Percentiles rank a stretch among this genome's conserved stretches.
Evolutionary conservation across 1,139 yeast genomes (phyloP).

Genomic region (Pichia sp.): DNA sequence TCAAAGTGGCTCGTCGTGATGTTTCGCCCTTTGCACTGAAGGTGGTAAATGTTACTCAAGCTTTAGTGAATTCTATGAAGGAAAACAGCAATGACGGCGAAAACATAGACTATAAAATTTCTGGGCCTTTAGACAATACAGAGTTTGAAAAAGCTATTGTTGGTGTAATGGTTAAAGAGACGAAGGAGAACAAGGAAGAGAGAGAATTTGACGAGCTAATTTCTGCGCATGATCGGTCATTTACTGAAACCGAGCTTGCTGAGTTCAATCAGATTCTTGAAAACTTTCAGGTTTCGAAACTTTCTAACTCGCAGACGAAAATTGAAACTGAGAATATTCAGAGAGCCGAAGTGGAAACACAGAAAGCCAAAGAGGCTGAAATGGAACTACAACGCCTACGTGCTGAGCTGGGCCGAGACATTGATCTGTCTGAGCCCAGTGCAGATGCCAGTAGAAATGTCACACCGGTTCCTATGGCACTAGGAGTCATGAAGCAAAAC

Average conservation of each 20-base stretch:
- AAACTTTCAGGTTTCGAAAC: background rate
- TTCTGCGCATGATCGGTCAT: slow-evolving; percentile 16
- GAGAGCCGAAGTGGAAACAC: background rate
- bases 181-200: slow-evolving; percentile 20
- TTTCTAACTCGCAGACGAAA: background rate
- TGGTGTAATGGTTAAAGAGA: slow-evolving; percentile 14
- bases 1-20: slow-evolving; percentile 33
- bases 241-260: slow-evolving; percentile 5
- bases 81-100: slow-evolving; percentile 15
- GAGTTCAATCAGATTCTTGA: slow-evolving; percentile 14
- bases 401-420: background rate
- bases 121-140: slow-evolving; percentile 6
- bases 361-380: background rate
- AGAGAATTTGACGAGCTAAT: slow-evolving; percentile 16
- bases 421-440: background rate
- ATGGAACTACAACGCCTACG: background rate
- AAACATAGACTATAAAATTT: slow-evolving; percentile 7
- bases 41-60: slow-evolving; percentile 17
- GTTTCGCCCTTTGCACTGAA: slow-evolving; percentile 30
- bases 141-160: slow-evolving; percentile 9
- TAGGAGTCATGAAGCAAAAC: background rate
- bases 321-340: background rate
- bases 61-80: slow-evolving; percentile 20
- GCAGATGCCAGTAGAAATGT: background rate
- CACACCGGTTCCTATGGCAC: background rate